Evolutionary conservation across 2,329 filamentous ascomycete genomes (phyloP), one percentile per base, ranked within the genome.

Genomic region (Akanthomyces muscarius): DNA sequence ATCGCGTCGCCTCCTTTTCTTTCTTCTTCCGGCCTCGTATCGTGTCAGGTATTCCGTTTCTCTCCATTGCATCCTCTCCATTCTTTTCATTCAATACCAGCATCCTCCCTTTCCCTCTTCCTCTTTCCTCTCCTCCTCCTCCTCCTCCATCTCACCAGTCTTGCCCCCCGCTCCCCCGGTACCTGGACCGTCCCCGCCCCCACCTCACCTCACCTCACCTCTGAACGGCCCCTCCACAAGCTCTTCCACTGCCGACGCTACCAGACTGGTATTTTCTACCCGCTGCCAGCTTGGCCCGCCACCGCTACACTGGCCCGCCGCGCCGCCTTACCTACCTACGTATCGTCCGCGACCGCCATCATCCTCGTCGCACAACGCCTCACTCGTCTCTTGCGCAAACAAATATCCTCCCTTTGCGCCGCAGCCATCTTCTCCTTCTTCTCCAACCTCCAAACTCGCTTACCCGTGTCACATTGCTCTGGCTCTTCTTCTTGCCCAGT

Each of bases 181-280:
- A 36, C 58, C 48, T 52, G 58, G 48, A 52, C 48, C 48, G 48
- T 61, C 58, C 53, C 48, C 58, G 44, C 58, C 47, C 47, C 58
- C 58, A 59, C 56, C 28, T 30, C 28, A 44, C 41, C 18, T 48
- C 58, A 59, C 56, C 28, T 30, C 28, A 44, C 41, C 18, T 48
- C 45, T 23, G 25, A 47, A 36, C 41, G 25, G 41, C 42, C 25
- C 47, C 47, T 16, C 44, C 7, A 47, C 44, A 10, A 47, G 21
- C 18, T 47, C 13, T 10, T 47, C 7, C 44, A n/a, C 21, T 47
- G 44, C 44, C 44, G 18, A 41, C 38, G 14, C 38, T 41, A 41
- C 33, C 33, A 38, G 47, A 6, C 28, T 30, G 28, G 28, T 30
- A 30, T 21, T n/a, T 14, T 47, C 18, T 25, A 47, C 23, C 47